These are phyloP conservation scores for Miscanthus lutarioriparius DNA, from an alignment of 176 grass and related monocot species.

Conservation along the genomic window DNA sequence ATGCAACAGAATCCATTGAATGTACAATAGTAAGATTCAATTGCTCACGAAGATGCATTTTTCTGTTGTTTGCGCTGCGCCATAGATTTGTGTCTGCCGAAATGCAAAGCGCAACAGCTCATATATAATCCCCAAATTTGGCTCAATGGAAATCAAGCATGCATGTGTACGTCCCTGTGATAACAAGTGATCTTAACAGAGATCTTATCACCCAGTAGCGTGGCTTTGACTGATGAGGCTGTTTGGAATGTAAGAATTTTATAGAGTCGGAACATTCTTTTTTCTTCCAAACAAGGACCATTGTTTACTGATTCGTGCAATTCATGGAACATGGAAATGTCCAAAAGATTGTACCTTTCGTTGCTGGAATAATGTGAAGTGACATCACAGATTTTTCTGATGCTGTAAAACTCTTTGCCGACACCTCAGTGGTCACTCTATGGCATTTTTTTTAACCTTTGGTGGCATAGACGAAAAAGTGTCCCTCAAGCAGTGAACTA, in stretches of 20 bases:
- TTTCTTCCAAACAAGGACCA: too few species aligned
- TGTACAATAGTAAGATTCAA: background rate
- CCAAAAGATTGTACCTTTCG: background rate
- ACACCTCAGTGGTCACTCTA: conserved; percentile 16
- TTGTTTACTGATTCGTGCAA: background rate
- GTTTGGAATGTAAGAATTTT: background rate
- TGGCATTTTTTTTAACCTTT: background rate
- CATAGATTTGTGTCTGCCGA: background rate
- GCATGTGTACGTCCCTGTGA: too few species aligned
- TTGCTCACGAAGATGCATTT: background rate
- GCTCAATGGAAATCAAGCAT: background rate
- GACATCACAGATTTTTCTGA: background rate
- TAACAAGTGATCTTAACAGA: background rate
- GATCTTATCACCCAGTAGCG: background rate
- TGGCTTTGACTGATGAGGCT: background rate
- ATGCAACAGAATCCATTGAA: background rate
- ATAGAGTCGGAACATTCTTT: background rate
- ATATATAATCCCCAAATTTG: background rate
- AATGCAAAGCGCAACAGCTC: background rate
- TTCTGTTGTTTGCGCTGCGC: background rate
- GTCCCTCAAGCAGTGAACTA: background rate
- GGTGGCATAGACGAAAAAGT: background rate
- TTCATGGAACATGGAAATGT: background rate
- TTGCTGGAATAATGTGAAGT: background rate
- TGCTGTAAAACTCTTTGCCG: background rate